Evolutionary conservation across 2,329 filamentous ascomycete genomes (phyloP).

Genomic region (Amesomyces nigricolor): DNA sequence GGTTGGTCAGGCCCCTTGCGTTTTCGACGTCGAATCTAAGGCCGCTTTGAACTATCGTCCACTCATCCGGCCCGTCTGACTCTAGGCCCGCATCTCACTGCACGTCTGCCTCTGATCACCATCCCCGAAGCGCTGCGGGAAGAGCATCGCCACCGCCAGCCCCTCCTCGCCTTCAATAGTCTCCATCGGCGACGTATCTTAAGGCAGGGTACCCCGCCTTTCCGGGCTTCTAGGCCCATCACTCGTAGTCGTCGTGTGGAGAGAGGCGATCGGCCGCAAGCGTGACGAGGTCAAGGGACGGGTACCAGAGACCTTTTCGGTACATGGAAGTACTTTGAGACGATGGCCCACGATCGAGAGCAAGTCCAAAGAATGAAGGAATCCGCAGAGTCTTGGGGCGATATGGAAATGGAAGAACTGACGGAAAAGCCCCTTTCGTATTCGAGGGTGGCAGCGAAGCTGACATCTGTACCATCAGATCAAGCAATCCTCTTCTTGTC

Average conservation of each 20-base stretch:
- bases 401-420: no score
- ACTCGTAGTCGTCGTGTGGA: not conserved
- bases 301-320: constrained; percentile 1
- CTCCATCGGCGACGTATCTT: not conserved
- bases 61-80: not conserved
- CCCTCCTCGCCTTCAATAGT: not conserved
- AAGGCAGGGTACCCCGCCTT: constrained; percentile 15
- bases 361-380: not conserved
- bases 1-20: constrained; percentile 11
- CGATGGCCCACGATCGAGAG: not conserved
- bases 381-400: not conserved
- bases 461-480: no score
- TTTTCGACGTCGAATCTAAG: not conserved
- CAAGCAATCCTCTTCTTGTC: no score
- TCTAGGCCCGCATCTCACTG: constrained; percentile 10
- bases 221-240: constrained; percentile 11
- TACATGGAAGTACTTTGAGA: constrained; percentile 8
- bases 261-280: constrained; percentile 5
- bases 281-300: not conserved
- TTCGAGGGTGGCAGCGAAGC: no score
- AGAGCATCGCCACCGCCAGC: constrained; percentile 13
- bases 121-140: constrained; percentile 2
- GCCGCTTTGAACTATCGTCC: not conserved
- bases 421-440: no score
- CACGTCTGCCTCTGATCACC: not conserved